phyloP scores from a whole-genome alignment of 495 filamentous ascomycete species.

The Aspergillus panamensis region DNA sequence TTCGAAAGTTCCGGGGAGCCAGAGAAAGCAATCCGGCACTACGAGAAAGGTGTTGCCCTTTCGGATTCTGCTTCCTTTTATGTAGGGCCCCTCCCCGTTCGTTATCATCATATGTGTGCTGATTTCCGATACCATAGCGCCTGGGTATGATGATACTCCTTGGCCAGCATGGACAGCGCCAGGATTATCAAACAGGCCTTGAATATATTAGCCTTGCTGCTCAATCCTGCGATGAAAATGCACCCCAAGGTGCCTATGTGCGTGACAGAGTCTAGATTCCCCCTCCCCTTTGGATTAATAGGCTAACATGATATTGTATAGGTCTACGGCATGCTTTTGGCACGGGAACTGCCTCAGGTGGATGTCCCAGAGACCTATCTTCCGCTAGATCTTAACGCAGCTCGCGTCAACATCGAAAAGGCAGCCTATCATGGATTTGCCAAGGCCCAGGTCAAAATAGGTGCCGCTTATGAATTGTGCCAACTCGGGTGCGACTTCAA shows the following conservation, averaged over 20 bases:
- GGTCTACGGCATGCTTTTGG: slow-evolving; percentile 93
- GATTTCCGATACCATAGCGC: slow-evolving; percentile 45
- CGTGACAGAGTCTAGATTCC: slow-evolving; percentile 21
- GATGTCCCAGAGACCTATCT: slow-evolving; percentile 70
- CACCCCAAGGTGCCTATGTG: slow-evolving; percentile 91
- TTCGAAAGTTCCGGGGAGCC: slow-evolving; percentile 91
- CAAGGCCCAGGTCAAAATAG: slow-evolving; percentile 97
- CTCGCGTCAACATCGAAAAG: slow-evolving; percentile 89
- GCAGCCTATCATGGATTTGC: slow-evolving; percentile 94
- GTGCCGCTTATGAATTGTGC: slow-evolving; percentile 89
- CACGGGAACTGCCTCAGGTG: slow-evolving; percentile 84
- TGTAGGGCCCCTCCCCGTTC: slow-evolving; percentile 29
- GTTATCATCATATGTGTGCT: slow-evolving; percentile 14
- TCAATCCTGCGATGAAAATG: slow-evolving; percentile 90
- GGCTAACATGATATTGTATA: slow-evolving; percentile 22
- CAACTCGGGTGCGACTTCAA: slow-evolving; percentile 93
- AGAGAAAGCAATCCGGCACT: slow-evolving; percentile 85
- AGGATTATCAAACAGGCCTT: slow-evolving; percentile 74
- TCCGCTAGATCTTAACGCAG: slow-evolving; percentile 67
- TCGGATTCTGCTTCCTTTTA: slow-evolving; percentile 93
- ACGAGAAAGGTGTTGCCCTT: slow-evolving; percentile 69
- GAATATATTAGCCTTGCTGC: slow-evolving; percentile 79
- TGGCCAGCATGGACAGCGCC: slow-evolving; percentile 83
- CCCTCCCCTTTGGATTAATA: background rate
- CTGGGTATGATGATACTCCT: slow-evolving; percentile 97